These are phyloP conservation scores for Colletotrichum abscissum DNA, from an alignment of 2,329 filamentous ascomycete genomes.

Conservation along the genomic window DNA sequence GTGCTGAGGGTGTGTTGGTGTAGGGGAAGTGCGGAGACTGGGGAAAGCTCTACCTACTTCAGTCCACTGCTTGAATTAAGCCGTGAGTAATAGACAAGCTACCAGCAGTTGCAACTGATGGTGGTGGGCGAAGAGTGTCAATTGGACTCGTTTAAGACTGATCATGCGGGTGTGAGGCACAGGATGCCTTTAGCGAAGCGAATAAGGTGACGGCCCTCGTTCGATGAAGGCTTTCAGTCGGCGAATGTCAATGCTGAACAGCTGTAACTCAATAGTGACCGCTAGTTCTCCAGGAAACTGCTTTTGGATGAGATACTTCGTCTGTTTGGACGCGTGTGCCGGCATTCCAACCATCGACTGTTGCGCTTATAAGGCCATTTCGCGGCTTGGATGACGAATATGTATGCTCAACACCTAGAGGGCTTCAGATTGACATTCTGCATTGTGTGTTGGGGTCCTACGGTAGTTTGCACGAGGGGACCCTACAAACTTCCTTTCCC, in stretches of 20 bases:
- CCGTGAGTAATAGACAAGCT: not conserved
- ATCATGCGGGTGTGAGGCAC: conserved; percentile 28
- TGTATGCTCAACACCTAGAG: not conserved
- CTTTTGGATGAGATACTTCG: not conserved
- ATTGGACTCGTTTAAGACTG: conserved; percentile 13
- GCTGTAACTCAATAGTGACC: not conserved
- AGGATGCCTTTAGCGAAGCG: conserved; percentile 14
- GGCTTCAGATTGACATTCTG: not conserved
- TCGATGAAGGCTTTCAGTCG: not conserved
- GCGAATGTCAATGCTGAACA: not conserved
- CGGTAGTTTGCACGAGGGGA: not conserved
- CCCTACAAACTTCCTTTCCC: not conserved
- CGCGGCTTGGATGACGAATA: not conserved
- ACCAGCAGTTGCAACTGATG: conserved; percentile 14
- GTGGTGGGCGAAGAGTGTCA: conserved; percentile 6
- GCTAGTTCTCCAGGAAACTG: not conserved
- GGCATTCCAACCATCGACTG: not conserved
- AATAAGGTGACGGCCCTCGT: not conserved
- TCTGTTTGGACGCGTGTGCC: not conserved
- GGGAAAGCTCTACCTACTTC: not conserved
- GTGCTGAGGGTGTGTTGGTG: not conserved
- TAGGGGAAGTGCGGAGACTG: conserved; percentile 12
- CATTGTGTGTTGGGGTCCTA: not conserved
- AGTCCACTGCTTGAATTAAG: not conserved
- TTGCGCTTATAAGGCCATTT: not conserved